phyloP scores from a whole-genome alignment of 495 filamentous ascomycete genomes.

The Penicillium maclennaniae region DNA sequence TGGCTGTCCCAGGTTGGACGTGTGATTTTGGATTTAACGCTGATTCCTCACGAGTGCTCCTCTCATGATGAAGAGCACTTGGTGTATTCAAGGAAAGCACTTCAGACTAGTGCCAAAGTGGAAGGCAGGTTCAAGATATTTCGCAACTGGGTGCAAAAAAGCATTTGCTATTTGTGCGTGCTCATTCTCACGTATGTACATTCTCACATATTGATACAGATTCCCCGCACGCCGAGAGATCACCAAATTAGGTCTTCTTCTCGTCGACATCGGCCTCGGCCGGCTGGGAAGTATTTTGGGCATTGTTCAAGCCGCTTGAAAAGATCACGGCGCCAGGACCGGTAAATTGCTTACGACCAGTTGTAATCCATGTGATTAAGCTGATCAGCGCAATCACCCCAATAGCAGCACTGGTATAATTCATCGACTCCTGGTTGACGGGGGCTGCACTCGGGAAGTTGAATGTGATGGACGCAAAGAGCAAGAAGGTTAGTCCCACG shows the following conservation, averaged over 20 bases:
- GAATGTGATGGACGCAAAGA: slow-evolving; percentile 54
- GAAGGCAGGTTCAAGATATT: too few relatives aligned
- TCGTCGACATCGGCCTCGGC: not conserved
- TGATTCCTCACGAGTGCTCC: too few relatives aligned
- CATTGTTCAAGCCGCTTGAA: slow-evolving; percentile 12
- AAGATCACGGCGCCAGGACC: slow-evolving; percentile 38
- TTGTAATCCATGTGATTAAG: slow-evolving; percentile 50
- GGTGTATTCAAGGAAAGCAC: too few relatives aligned
- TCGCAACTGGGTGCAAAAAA: too few relatives aligned
- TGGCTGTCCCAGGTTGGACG: too few relatives aligned
- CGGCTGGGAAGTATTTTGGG: not conserved
- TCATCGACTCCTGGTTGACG: slow-evolving; percentile 52
- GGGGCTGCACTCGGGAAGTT: slow-evolving; percentile 52
- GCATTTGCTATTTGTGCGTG: too few relatives aligned
- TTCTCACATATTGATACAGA: not conserved
- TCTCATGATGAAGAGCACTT: too few relatives aligned
- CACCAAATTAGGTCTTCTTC: not conserved
- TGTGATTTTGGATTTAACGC: too few relatives aligned
- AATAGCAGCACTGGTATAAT: slow-evolving; percentile 55
- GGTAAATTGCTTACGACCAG: slow-evolving; percentile 48
- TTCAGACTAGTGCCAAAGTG: too few relatives aligned
- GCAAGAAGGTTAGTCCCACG: slow-evolving; percentile 49
- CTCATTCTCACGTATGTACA: not conserved
- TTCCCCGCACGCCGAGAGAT: not conserved
- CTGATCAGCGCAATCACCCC: slow-evolving; percentile 52